Base-by-base conservation (phyloP, 305 asterid species). In the Vinca major region DNA sequence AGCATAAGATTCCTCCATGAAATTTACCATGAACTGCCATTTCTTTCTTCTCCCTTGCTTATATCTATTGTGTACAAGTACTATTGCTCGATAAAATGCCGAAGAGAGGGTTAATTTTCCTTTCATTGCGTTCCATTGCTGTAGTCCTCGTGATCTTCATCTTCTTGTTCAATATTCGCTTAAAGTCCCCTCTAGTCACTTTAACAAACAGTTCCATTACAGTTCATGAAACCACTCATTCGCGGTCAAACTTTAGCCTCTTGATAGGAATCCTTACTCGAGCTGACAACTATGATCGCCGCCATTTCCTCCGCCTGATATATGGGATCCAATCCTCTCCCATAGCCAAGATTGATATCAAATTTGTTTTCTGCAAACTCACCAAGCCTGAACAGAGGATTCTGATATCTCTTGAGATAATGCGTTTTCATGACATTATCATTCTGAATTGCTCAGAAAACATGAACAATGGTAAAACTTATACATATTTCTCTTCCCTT, bases 401-500 rank as follows among this genome's bases (percentile, higher is more conserved):
- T 20, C 72, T 81, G 39, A 9, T 89, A 4, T 74, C 88, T 33
- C 86, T 89, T 26, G 96, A 89, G 76, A 86, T 89, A 69, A 83
- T 86, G 80, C 83, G 89, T 0, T 88, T 75, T 68, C 47, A 81
- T 47, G 96, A 89, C 79, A 80, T 89, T 39, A 76, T 88, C 74
- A 75, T 82, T 63, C 88, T 88, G 52, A 74, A 86, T 26, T 88
- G 96, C 69, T 45, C 66, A 0, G 95, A 89, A 40, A 89, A 88
- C 84, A 89, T 89, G 96, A 89, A 88, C 62, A 76, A 7, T 7
- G 96, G 95, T 20, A 89, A 89, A 62, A 89, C 96, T 0, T 80
- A 86, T 76, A 78, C 86, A 1, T 89, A 89, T 63, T 82, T 89
- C 80, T 89, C 95, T 14, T 74, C 83, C 63, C 92, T 87, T 58